Conservation (phyloP, 768 basidiomycete species). For the Tubosaeta brunneosetosa region DNA sequence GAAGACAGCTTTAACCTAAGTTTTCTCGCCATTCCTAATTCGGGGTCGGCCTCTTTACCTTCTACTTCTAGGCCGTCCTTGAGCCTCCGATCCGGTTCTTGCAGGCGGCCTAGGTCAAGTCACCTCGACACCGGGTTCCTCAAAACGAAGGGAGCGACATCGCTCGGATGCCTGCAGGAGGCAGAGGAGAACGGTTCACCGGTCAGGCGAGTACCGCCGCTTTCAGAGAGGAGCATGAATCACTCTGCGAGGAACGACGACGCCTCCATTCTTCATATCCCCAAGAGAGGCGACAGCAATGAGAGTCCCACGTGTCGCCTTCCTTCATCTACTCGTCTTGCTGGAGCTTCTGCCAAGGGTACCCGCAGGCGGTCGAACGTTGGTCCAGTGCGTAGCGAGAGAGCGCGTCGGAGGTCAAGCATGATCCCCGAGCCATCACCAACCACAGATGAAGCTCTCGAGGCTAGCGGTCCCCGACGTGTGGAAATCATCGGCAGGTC, state of each 20-base stretch:
- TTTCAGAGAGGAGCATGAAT: slow-evolving; percentile 70
- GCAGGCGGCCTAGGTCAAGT: slow-evolving; percentile 54
- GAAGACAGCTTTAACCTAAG: slow-evolving; percentile 68
- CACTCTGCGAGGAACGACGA: slow-evolving; percentile 29
- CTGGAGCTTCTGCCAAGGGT: slow-evolving; percentile 34
- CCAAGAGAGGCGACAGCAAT: slow-evolving; percentile 33
- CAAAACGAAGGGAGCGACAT: slow-evolving; percentile 43
- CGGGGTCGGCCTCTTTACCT: slow-evolving; percentile 32
- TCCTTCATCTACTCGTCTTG: slow-evolving; percentile 39
- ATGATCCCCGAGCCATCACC: slow-evolving; percentile 68
- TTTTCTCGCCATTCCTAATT: slow-evolving; percentile 34
- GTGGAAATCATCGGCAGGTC: slow-evolving; percentile 41
- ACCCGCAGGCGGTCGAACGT: slow-evolving; percentile 65
- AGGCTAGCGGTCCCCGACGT: slow-evolving; percentile 37
- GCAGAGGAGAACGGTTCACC: slow-evolving; percentile 57
- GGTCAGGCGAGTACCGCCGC: slow-evolving; percentile 31
- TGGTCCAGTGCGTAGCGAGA: slow-evolving; percentile 72
- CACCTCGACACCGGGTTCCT: slow-evolving; percentile 70
- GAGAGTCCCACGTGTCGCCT: slow-evolving; percentile 49
- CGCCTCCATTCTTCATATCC: slow-evolving; percentile 22
- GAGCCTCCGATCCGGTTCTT: slow-evolving; percentile 12
- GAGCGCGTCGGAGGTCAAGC: slow-evolving; percentile 70
- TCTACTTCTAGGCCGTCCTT: slow-evolving; percentile 29
- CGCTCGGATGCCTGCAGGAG: slow-evolving; percentile 64
- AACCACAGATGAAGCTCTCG: slow-evolving; percentile 33